Evolutionary conservation across 805 yeast genomes (phyloP).

Genomic region (Wickerhamomyces strasburgensis): DNA sequence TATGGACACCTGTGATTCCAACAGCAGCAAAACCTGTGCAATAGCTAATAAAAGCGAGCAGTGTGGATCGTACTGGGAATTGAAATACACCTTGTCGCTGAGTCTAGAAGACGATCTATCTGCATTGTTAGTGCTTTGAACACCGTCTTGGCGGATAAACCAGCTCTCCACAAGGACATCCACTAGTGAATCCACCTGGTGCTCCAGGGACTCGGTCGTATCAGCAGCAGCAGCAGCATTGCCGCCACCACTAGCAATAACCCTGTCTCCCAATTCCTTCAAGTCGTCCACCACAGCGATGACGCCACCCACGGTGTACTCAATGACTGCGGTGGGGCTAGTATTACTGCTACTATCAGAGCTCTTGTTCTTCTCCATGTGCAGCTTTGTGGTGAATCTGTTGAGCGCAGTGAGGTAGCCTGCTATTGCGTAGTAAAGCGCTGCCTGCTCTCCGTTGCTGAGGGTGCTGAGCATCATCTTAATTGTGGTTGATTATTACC

Average conservation of each 20-base stretch:
- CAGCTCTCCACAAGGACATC: conserved; percentile 8
- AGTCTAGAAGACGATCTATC: too few relatives aligned
- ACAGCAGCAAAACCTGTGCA: conserved; percentile 10
- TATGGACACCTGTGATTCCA: conserved; percentile 5
- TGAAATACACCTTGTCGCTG: conserved; percentile 6
- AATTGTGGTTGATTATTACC: too few relatives aligned
- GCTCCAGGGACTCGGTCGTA: conserved; percentile 5
- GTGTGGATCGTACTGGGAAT: conserved; percentile 14
- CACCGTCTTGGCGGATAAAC: conserved; percentile 16
- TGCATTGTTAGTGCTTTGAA: conserved; percentile 3
- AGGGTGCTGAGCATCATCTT: too few relatives aligned
- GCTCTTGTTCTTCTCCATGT: background rate
- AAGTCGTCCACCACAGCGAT: conserved; percentile 26
- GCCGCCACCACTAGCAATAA: too few relatives aligned
- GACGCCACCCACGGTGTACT: conserved; percentile 41
- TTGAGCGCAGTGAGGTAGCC: conserved; percentile 9
- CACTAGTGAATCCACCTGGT: conserved; percentile 4
- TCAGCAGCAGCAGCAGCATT: conserved; percentile 2
- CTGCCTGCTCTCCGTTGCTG: conserved; percentile 9
- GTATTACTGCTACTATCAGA: background rate
- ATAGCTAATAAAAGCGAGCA: conserved; percentile 15
- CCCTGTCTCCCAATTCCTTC: conserved; percentile 2
- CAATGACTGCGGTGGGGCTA: conserved; percentile 15
- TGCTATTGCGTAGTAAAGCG: conserved; percentile 11
- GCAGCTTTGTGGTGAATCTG: conserved; percentile 6